phyloP scores from a whole-genome alignment of 2,329 filamentous ascomycete species.

The Xylariaceae sp. region DNA sequence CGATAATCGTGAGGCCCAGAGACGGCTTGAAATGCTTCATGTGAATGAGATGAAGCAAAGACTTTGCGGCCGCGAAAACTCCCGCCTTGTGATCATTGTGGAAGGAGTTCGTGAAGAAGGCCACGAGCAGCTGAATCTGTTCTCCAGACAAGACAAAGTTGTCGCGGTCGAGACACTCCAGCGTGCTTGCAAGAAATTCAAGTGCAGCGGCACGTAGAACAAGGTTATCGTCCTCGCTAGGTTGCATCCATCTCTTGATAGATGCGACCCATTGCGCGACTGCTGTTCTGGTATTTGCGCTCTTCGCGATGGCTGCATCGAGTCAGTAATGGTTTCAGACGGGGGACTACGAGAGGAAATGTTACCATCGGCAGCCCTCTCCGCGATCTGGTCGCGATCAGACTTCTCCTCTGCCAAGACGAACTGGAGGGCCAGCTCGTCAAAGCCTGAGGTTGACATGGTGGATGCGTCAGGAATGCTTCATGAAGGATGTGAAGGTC shows the following conservation, averaged over 20 bases:
- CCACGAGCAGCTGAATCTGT: constrained; percentile 48
- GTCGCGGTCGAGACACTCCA: constrained; percentile 44
- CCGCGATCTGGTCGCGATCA: constrained; percentile 37
- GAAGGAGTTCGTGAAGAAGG: constrained; percentile 57
- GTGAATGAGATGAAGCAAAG: constrained; percentile 44
- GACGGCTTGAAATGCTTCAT: constrained; percentile 51
- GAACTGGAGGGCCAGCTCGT: constrained; percentile 51
- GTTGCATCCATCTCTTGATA: constrained; percentile 52
- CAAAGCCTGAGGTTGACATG: constrained; percentile 29
- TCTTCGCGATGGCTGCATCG: constrained; percentile 42
- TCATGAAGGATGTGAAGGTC: too few relatives aligned
- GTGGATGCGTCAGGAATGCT: too few relatives aligned
- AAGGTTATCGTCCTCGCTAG: constrained; percentile 39
- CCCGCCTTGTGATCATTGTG: constrained; percentile 58
- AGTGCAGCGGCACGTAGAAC: constrained; percentile 53
- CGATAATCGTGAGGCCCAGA: constrained; percentile 46
- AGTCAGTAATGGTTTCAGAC: constrained; percentile 1
- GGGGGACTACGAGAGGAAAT: neutral
- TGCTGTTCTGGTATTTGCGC: constrained; percentile 40
- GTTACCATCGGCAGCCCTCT: constrained; percentile 38
- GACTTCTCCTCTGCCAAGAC: constrained; percentile 47
- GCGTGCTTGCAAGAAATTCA: constrained; percentile 52
- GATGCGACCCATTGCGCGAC: constrained; percentile 54
- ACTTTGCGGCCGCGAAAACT: constrained; percentile 50
- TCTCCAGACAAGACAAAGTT: constrained; percentile 41